Evolutionary conservation across 2,329 filamentous ascomycete genomes (phyloP), one percentile per base, ranked within the genome.

Genomic region (Cladophialophora bantiana): DNA sequence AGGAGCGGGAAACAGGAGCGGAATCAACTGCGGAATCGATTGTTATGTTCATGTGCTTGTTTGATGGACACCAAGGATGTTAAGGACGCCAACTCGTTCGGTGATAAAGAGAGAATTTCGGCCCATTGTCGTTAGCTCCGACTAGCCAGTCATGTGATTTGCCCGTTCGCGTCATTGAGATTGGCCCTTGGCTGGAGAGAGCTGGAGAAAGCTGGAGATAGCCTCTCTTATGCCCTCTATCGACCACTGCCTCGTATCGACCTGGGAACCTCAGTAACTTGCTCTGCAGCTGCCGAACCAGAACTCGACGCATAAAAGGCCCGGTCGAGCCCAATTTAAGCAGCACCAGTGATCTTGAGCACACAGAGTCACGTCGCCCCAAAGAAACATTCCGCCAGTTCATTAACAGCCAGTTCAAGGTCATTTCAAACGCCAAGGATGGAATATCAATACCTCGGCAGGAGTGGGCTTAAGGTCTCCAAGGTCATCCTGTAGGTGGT

Each of bases 401-500:
- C 26, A 26, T 38, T 13, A 13, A 52, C 48, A 20, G 48, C 9
- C 48, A 18, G n/a, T 12, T 52, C 48, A 52, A n/a, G n/a, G 48
- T 26, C 18, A 52, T 52, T 26, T 5, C 3, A 52, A 52, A 20
- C 31, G 32, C 36, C 15, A 42, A 83, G 83, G 73, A 82, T 80
- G 48, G 79, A 81, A 62, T 85, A 85, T 72, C 77, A 76, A 64
- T 78, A 79, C 56, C 66, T 74, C 12, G 69, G 70, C 35, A 71
- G 66, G 34, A 70, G 67, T n/a, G 73, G 73, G 2, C 70, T 75
- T 4, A 73, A 68, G 45, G 66, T 74, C 38, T 73, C 72, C 38
- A 68, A 67, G 55, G 67, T 71, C 38, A 71, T 74, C 32, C 67
- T 74, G 18, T 68, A 50, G 36, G 64, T 62, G 12, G 12, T 58